Percentiles rank a stretch among this genome's conserved stretches.
phyloP scores from a whole-genome alignment of 2,329 filamentous ascomycete genomes.

The Davidsoniella australis region DNA sequence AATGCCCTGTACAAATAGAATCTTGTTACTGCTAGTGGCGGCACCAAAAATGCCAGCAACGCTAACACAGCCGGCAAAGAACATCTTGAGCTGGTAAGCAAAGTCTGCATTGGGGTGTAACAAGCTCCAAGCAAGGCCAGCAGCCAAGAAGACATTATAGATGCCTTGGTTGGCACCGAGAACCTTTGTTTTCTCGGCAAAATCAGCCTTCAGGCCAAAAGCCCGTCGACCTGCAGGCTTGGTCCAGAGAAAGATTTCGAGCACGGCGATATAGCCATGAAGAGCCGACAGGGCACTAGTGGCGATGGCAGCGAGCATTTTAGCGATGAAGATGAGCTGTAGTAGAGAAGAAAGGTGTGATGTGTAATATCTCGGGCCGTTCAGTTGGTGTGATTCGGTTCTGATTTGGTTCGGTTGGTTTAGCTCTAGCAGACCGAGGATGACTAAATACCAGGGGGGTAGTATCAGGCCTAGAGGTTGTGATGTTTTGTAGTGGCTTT shows the following conservation, averaged over 20 bases:
- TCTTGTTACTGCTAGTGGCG: conserved; percentile 23
- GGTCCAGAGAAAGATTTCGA: conserved; percentile 35
- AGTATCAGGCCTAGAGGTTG: no score
- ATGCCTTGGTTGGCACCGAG: conserved; percentile 34
- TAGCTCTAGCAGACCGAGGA: no score
- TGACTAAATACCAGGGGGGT: no score
- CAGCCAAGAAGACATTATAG: conserved; percentile 36
- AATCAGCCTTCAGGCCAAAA: conserved; percentile 28
- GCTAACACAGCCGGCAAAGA: conserved; percentile 29
- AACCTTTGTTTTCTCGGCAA: conserved; percentile 26
- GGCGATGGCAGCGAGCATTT: conserved; percentile 20
- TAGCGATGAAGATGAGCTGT: not conserved
- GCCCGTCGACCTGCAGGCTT: conserved; percentile 27
- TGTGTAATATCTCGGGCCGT: no score
- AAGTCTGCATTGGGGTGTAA: conserved; percentile 27
- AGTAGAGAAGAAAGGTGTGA: not conserved
- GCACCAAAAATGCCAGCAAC: conserved; percentile 30
- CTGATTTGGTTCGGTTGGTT: no score
- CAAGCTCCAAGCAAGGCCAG: conserved; percentile 30
- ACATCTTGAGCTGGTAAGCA: conserved; percentile 27
- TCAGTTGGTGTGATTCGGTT: no score
- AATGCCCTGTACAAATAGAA: conserved; percentile 27
- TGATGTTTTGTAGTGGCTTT: no score
- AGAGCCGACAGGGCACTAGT: conserved; percentile 24
- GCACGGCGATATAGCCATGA: conserved; percentile 31